Percentiles rank a stretch among this genome's conserved stretches.
Conservation (phyloP, 768 basidiomycete species). For the Pleurotus platypus region DNA sequence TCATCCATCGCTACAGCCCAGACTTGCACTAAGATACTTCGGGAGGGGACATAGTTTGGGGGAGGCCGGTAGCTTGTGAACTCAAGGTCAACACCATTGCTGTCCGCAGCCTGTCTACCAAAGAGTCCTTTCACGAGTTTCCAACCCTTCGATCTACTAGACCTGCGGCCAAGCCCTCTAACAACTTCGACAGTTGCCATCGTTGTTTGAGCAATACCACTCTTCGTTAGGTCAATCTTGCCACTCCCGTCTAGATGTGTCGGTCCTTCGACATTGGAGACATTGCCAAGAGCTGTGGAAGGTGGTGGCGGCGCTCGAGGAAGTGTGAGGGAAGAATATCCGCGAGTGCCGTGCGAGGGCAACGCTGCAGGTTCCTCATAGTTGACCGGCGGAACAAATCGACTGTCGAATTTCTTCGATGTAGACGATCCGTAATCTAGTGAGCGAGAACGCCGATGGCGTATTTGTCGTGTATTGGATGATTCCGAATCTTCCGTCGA, state of each 20-base stretch:
- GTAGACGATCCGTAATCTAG: constrained; percentile 1
- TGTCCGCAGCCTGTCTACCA: constrained; percentile 17
- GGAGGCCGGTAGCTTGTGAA: constrained; percentile 73
- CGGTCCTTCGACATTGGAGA: neutral
- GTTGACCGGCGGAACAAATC: constrained; percentile 16
- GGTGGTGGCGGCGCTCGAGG: constrained; percentile 43
- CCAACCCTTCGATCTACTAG: constrained; percentile 11
- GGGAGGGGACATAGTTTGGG: constrained; percentile 66
- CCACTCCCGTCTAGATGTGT: constrained; percentile 31
- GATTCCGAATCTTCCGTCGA: neutral
- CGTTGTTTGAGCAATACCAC: constrained; percentile 79
- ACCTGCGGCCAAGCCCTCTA: constrained; percentile 40
- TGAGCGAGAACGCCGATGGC: constrained; percentile 5
- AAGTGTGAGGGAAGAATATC: constrained; percentile 51
- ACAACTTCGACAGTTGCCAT: constrained; percentile 88
- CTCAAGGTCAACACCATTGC: constrained; percentile 36
- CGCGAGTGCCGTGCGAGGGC: constrained; percentile 55
- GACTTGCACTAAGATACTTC: constrained; percentile 79
- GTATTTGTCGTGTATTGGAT: neutral
- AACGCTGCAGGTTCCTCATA: constrained; percentile 23
- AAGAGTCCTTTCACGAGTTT: constrained; percentile 6
- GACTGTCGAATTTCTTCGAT: constrained; percentile 6
- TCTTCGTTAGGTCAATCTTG: constrained; percentile 67
- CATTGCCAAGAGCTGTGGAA: constrained; percentile 14
- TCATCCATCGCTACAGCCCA: constrained; percentile 85